Evolutionary conservation across 371 early-diverging fungal genomes (phyloP).

Genomic region (Dentiscutata heterogama): DNA sequence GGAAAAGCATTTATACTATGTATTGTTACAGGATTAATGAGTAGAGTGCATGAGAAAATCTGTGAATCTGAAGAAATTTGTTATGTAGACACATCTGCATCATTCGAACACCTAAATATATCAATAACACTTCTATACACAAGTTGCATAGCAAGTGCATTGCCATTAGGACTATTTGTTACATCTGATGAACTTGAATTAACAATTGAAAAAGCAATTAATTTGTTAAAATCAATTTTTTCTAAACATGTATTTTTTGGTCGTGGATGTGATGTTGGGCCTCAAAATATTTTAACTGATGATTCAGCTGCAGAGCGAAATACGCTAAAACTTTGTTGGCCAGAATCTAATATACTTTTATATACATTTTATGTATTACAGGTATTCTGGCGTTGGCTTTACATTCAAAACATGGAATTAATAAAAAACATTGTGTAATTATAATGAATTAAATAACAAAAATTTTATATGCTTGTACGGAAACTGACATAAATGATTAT

Average conservation of each 20-base stretch:
- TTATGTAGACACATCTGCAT: too few relatives aligned
- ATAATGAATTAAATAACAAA: too few relatives aligned
- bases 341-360: neutral
- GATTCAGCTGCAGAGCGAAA: slow-evolving; percentile 21
- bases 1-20: slow-evolving; percentile 25
- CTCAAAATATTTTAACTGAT: slow-evolving; percentile 6
- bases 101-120: too few relatives aligned
- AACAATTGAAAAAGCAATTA: neutral
- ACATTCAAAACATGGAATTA: too few relatives aligned
- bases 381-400: too few relatives aligned
- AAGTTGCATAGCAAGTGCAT: neutral
- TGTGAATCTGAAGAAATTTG: too few relatives aligned
- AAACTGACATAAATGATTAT: too few relatives aligned
- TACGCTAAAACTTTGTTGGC: neutral
- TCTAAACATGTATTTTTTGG: slow-evolving; percentile 14
- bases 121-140: too few relatives aligned
- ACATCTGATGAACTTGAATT: slow-evolving; percentile 11
- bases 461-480: too few relatives aligned
- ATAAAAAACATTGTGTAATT: too few relatives aligned
- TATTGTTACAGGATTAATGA: neutral
- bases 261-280: neutral
- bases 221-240: slow-evolving; percentile 29
- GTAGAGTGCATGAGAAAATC: too few relatives aligned
- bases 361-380: neutral
- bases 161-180: slow-evolving; percentile 7